Conservation (phyloP, 148 eudicot genomes). For the Bassia scoparia region DNA sequence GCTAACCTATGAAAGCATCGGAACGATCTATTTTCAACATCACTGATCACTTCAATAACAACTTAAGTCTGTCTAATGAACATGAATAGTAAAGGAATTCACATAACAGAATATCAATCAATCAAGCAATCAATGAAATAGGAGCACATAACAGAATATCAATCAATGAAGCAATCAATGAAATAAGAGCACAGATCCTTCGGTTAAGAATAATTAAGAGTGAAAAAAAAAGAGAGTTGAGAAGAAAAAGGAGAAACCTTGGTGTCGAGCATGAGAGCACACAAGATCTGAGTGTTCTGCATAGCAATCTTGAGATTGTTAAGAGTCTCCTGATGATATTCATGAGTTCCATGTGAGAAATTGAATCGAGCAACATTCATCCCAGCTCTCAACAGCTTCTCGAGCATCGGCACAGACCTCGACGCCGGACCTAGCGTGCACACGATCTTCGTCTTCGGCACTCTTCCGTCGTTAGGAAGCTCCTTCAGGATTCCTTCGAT, state of each 20-base stretch:
- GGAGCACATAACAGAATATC: no score
- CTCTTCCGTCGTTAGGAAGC: slow-evolving; percentile 47
- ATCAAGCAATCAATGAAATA: no score
- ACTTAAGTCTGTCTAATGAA: no score
- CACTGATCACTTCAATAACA: no score
- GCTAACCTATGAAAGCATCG: no score
- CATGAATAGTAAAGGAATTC: no score
- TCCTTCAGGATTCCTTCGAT: slow-evolving; percentile 68
- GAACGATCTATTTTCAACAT: no score
- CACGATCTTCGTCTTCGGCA: slow-evolving; percentile 66
- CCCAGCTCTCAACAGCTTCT: slow-evolving; percentile 61
- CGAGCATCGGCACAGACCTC: slow-evolving; percentile 50
- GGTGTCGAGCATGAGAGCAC: slow-evolving; percentile 75
- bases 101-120: no score
- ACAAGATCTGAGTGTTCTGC: slow-evolving; percentile 59
- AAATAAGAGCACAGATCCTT: background rate
- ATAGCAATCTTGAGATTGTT: slow-evolving; percentile 56
- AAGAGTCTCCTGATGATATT: slow-evolving; percentile 61
- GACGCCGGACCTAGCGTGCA: slow-evolving; percentile 71
- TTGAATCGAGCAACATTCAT: slow-evolving; percentile 69
- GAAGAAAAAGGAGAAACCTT: slow-evolving; percentile 34
- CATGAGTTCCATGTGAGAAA: slow-evolving; percentile 65
- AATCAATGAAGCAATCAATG: background rate
- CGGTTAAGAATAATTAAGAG: no score
- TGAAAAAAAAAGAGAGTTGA: background rate